Evolutionary conservation across 176 grass and related monocot species (phyloP).

Genomic region (Phragmites australis): DNA sequence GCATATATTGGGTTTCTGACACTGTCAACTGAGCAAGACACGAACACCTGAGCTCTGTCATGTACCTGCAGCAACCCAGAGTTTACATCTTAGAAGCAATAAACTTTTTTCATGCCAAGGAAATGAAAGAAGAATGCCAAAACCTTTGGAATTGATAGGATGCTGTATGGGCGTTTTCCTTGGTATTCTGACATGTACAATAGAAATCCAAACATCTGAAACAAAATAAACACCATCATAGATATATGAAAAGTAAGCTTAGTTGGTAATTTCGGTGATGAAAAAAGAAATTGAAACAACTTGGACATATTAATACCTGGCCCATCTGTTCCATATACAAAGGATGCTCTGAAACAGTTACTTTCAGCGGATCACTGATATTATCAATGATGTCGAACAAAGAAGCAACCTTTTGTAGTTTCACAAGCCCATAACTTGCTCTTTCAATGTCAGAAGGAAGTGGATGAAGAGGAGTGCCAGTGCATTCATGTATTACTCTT

Average conservation of each 20-base stretch:
- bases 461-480: constrained; percentile 45
- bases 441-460: constrained; percentile 72
- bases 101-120: not conserved
- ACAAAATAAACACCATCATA: constrained; percentile 43
- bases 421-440: constrained; percentile 68
- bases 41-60: constrained; percentile 94
- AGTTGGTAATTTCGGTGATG: constrained; percentile 1
- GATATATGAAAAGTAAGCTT: constrained; percentile 26
- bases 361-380: constrained; percentile 55
- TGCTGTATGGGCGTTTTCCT: constrained; percentile 50
- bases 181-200: constrained; percentile 71
- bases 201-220: constrained; percentile 96
- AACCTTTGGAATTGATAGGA: constrained; percentile 83
- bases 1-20: constrained; percentile 54
- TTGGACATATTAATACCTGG: constrained; percentile 54
- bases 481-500: constrained; percentile 77
- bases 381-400: constrained; percentile 67
- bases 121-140: constrained; percentile 7
- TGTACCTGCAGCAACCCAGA: constrained; percentile 69
- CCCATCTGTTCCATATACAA: constrained; percentile 80
- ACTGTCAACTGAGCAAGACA: constrained; percentile 64
- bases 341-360: constrained; percentile 67
- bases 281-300: not conserved
- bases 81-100: constrained; percentile 39
- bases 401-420: constrained; percentile 62